Conservation (phyloP, 1,139 yeast species). For the Nakaseomyces sp. region DNA sequence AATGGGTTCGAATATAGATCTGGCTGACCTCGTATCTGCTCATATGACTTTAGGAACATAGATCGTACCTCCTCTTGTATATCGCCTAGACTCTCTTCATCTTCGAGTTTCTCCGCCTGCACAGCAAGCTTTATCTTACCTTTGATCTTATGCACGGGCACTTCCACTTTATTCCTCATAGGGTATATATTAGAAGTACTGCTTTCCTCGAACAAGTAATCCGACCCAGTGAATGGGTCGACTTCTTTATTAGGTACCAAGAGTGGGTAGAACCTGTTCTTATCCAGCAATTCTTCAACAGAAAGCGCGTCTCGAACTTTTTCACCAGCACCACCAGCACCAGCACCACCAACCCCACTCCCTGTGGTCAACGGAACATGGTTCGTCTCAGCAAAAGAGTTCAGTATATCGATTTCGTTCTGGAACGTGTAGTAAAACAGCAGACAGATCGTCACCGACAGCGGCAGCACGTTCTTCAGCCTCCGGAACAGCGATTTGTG, state of each 20-base stretch:
- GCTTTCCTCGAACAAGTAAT: neutral
- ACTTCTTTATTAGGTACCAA: slow-evolving; percentile 17
- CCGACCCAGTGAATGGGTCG: neutral
- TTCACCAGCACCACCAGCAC: too few relatives aligned
- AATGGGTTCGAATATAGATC: slow-evolving; percentile 30
- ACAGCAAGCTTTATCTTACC: slow-evolving; percentile 16
- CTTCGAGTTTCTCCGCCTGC: slow-evolving; percentile 13
- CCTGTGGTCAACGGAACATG: slow-evolving; percentile 2
- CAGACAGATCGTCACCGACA: slow-evolving; percentile 24
- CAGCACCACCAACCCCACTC: neutral
- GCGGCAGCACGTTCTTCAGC: slow-evolving; percentile 23
- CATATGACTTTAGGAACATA: slow-evolving; percentile 4
- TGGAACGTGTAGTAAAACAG: slow-evolving; percentile 31
- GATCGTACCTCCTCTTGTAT: slow-evolving; percentile 1
- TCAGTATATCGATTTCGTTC: slow-evolving; percentile 31
- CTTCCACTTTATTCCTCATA: neutral
- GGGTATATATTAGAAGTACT: neutral
- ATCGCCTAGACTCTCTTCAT: neutral
- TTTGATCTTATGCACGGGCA: neutral
- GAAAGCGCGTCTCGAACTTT: neutral
- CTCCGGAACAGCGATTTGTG: slow-evolving; percentile 12
- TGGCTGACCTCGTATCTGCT: slow-evolving; percentile 22
- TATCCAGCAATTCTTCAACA: slow-evolving; percentile 10
- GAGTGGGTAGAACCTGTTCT: slow-evolving; percentile 35
- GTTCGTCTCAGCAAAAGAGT: slow-evolving; percentile 25